A percentile compares a stretch with the other conserved stretches of the same genome.
These are phyloP conservation scores for Lentinus tigrinus DNA, from an alignment of 768 basidiomycete species.

Conservation along the genomic window DNA sequence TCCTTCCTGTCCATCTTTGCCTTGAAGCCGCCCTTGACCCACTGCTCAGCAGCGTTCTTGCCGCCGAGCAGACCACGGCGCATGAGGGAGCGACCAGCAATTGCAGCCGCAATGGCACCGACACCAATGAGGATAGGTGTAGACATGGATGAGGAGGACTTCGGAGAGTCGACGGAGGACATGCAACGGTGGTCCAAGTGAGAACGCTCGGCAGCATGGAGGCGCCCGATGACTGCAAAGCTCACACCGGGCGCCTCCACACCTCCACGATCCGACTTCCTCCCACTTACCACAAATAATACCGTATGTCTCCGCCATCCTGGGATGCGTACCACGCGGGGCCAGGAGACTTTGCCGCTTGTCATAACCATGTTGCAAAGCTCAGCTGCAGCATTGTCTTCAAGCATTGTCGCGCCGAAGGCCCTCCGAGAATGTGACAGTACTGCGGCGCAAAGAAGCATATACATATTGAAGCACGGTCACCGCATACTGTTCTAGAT, in stretches of 20 bases:
- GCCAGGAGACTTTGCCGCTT: no score
- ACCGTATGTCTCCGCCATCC: no score
- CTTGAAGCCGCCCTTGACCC: constrained; percentile 92
- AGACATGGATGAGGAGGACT: constrained; percentile 49
- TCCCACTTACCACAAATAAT: no score
- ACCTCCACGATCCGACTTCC: no score
- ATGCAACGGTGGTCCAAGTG: background rate
- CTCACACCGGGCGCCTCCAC: background rate
- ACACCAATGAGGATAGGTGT: constrained; percentile 77
- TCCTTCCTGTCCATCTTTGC: constrained; percentile 95
- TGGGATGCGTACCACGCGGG: no score
- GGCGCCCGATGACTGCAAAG: constrained; percentile 10
- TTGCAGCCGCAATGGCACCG: constrained; percentile 72
- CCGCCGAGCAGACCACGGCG: constrained; percentile 60
- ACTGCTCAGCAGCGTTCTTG: constrained; percentile 71
- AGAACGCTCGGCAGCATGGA: constrained; percentile 18
- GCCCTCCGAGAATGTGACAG: no score
- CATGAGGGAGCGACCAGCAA: constrained; percentile 71
- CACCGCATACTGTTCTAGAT: no score
- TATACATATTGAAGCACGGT: no score
- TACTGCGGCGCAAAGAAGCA: no score
- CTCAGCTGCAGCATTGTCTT: no score
- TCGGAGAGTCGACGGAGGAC: background rate
- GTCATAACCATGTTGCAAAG: no score
- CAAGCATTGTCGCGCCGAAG: no score